Evolutionary conservation across 768 basidiomycete genomes (phyloP), one percentile per base, ranked within the genome.

Genomic region (Amanita brunnescens): DNA sequence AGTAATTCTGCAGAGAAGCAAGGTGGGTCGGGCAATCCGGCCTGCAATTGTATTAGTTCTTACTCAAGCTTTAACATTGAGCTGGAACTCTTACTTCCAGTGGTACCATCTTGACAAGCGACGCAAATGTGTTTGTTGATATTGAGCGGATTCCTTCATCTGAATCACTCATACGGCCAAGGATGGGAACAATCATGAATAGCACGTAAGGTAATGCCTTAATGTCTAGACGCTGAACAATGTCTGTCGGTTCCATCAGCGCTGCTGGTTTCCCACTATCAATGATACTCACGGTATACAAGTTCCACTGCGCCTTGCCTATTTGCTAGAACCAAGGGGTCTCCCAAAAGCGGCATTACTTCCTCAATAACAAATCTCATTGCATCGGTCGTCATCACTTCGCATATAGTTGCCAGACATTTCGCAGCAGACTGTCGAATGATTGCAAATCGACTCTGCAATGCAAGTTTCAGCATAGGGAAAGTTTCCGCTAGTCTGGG

Each of bases 71-170:
- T 37, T 14, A 41, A 45, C 10, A 3, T 12, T 35, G n/a, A n/a
- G n/a, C n/a, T n/a, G n/a, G n/a, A 13, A 4, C 18, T 58, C 75
- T 54, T 55, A 92, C 93, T 79, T 98, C 96, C 0, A 99, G 75
- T 5, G 96, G 96, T 10, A 98, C 91, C 87, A 99, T 95, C 72
- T 98, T 97, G 55, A 99, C 91, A 14, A 99, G 70, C 0, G 91
- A 88, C 0, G 96, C 96, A 61, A 99, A 99, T 0, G 93, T 94
- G 62, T 92, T 93, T n/a, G 96, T 98, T 2, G 96, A 85, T 2
- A 91, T 82, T 24, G 95, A 81, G 23, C 96, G 86, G 37, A 96
- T 87, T 53, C 90, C 87, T 54, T 93, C 91, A 60, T 97, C 85
- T 4, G 81, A 63, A 64, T 99, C 96, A 59, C 92, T 97, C 96